These are phyloP conservation scores for Chenopodium album DNA, from an alignment of 148 eudicot genomes.

Conservation along the genomic window DNA sequence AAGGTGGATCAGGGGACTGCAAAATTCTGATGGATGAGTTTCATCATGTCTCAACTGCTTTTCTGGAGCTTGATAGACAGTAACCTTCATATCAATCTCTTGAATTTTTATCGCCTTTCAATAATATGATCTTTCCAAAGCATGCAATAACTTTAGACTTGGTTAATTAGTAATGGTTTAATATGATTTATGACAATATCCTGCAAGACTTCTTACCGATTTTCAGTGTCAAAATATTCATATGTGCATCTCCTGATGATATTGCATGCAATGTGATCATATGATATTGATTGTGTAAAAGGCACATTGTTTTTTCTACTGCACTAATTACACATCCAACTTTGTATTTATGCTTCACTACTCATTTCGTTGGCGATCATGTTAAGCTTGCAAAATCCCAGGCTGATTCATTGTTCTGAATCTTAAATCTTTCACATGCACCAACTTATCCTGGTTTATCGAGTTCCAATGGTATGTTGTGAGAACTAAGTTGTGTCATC, in stretches of 20 bases:
- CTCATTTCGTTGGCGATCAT: neutral
- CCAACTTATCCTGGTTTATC: too few species aligned
- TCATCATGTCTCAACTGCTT: slow-evolving; percentile 85
- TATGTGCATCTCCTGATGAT: neutral
- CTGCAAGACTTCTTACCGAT: neutral
- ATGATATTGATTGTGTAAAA: too few species aligned
- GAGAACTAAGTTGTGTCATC: slow-evolving; percentile 10
- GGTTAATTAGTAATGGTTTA: neutral
- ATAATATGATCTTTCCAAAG: too few species aligned
- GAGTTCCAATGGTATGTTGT: neutral
- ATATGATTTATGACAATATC: neutral
- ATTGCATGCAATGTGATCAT: neutral
- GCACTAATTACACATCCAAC: neutral
- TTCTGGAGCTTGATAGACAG: slow-evolving; percentile 83
- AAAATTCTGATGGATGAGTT: slow-evolving; percentile 95
- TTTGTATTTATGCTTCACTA: neutral
- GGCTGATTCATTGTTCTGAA: neutral
- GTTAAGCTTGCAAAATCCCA: neutral
- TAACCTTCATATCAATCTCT: slow-evolving; percentile 19
- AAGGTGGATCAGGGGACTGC: slow-evolving; percentile 89
- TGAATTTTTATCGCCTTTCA: neutral
- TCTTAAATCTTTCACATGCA: neutral
- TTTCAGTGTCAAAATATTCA: neutral
- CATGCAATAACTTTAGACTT: neutral
- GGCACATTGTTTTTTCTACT: neutral